A percentile compares a stretch with the other conserved stretches of the same genome.
phyloP scores from a whole-genome alignment of 164 flowering plant species.

The Tinospora cordifolia region DNA sequence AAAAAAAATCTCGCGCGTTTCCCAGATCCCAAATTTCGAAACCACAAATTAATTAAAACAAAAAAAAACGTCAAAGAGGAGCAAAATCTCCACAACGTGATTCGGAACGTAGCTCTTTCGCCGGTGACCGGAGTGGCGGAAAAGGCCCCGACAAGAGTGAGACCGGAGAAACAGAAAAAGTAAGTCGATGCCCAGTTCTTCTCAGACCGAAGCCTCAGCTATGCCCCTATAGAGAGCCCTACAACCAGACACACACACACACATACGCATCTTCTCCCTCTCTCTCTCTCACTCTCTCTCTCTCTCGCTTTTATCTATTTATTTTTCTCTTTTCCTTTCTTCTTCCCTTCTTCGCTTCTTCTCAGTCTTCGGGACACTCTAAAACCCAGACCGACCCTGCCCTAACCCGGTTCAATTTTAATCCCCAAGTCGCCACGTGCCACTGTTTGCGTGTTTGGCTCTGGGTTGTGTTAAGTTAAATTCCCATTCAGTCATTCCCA shows the following conservation, averaged over 20 bases:
- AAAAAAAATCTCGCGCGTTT: not conserved
- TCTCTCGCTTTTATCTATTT: too few relatives aligned
- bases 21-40: not conserved
- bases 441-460: not conserved
- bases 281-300: slow-evolving; percentile 3
- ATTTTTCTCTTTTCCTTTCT: not conserved
- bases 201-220: slow-evolving; percentile 39
- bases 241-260: slow-evolving; percentile 19
- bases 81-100: too few relatives aligned
- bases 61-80: too few relatives aligned
- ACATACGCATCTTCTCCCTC: slow-evolving; percentile 17
- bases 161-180: slow-evolving; percentile 20
- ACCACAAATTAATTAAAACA: too few relatives aligned
- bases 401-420: slow-evolving; percentile 5
- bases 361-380: not conserved
- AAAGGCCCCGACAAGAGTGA: slow-evolving; percentile 21
- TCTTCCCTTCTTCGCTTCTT: too few relatives aligned
- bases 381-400: slow-evolving; percentile 1
- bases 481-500: not conserved
- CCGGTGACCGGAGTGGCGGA: not conserved
- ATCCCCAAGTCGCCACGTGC: not conserved
- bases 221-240: slow-evolving; percentile 39
- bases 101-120: too few relatives aligned
- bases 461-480: not conserved
- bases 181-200: slow-evolving; percentile 20